Conservation (phyloP, 208 protist genomes). For the Trypanosoma theileri region DNA sequence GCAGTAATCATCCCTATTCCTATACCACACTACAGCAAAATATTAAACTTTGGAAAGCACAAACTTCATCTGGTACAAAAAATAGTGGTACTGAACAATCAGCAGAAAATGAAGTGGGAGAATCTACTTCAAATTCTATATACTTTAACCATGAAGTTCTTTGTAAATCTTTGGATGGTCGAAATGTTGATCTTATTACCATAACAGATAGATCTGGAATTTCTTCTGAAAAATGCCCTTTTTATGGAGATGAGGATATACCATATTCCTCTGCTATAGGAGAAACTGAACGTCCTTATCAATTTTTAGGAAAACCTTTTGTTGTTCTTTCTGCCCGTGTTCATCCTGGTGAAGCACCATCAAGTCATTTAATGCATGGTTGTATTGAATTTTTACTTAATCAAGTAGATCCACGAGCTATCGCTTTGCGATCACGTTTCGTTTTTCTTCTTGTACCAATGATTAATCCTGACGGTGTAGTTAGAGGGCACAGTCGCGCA, state of each 20-base stretch:
- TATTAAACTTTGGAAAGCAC: constrained; percentile 56
- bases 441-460: constrained; percentile 91
- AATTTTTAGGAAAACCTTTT: constrained; percentile 65
- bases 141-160: constrained; percentile 90
- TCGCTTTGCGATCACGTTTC: constrained; percentile 78
- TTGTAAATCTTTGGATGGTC: constrained; percentile 77
- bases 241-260: constrained; percentile 41
- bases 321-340: constrained; percentile 90
- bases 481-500: constrained; percentile 89
- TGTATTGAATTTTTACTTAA: constrained; percentile 88
- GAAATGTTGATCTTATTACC: constrained; percentile 86
- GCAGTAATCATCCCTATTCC: constrained; percentile 92
- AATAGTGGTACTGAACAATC: neutral
- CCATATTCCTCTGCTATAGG: constrained; percentile 61
- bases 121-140: constrained; percentile 27
- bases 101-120: neutral
- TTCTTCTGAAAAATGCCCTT: constrained; percentile 33
- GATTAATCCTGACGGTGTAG: constrained; percentile 95
- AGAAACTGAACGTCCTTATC: constrained; percentile 51
- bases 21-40: constrained; percentile 74
- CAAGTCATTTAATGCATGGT: constrained; percentile 93
- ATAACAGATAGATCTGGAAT: constrained; percentile 75
- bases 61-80: constrained; percentile 10
- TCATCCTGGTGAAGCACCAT: constrained; percentile 92
- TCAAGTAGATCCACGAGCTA: constrained; percentile 62